Evolutionary conservation across 352 stramenopile species (phyloP).

Genomic region (Thalassiosira mediterranea): DNA sequence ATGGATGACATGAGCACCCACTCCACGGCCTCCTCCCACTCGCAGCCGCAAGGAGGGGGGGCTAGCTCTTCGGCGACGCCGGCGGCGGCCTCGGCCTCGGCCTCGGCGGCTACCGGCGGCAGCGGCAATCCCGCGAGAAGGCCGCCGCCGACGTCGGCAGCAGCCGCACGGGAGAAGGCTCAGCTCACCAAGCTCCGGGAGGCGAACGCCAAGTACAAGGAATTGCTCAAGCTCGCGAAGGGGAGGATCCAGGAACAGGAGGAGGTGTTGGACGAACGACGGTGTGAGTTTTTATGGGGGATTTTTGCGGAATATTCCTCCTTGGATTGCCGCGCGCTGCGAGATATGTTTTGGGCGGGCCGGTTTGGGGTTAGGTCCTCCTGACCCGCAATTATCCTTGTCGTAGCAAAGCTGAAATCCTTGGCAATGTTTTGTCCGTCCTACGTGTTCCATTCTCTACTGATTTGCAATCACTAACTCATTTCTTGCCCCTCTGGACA

Average conservation of each 20-base stretch:
- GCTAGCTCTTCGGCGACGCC: not conserved
- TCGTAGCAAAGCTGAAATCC: not conserved
- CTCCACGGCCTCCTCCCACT: conserved; percentile 18
- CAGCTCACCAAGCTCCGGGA: conserved; percentile 78
- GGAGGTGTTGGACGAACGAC: conserved; percentile 63
- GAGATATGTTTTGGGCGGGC: no score
- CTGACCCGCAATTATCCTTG: not conserved
- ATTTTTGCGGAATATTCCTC: not conserved
- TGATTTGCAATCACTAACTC: not conserved
- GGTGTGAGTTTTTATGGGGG: conserved; percentile 32
- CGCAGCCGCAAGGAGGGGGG: not conserved
- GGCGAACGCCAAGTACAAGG: conserved; percentile 83
- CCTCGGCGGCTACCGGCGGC: not conserved
- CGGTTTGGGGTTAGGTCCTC: not conserved
- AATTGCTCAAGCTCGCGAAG: conserved; percentile 83
- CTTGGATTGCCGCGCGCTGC: no score
- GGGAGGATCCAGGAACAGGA: conserved; percentile 81
- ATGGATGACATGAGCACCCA: conserved; percentile 26
- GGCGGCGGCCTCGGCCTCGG: not conserved
- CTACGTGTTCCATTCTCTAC: not conserved
- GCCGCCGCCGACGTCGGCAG: conserved; percentile 7
- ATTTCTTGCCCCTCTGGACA: not conserved
- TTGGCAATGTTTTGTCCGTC: no score
- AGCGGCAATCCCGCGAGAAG: not conserved
- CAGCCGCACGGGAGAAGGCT: conserved; percentile 1